Conservation (phyloP, 192 early-diverging fungal genomes). For the Lobosporangium transversale region DNA sequence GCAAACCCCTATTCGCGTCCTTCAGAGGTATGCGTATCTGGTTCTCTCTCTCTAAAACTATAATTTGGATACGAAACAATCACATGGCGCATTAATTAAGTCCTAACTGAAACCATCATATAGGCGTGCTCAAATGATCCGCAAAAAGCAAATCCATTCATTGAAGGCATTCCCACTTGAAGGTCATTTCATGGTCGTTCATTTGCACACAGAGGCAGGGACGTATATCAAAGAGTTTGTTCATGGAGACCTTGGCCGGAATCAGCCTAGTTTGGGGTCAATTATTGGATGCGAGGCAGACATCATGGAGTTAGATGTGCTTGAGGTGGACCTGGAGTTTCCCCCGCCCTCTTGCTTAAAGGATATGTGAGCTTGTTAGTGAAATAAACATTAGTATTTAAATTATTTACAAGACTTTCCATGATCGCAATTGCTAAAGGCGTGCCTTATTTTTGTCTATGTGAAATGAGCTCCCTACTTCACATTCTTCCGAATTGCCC, state of each 20-base stretch:
- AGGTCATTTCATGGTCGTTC: constrained; percentile 66
- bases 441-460: too few species aligned
- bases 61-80: too few species aligned
- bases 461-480: too few species aligned
- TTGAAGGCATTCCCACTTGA: constrained; percentile 61
- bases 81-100: too few species aligned
- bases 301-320: constrained; percentile 87
- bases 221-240: constrained; percentile 96
- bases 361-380: not conserved
- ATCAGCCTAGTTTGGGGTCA: constrained; percentile 75
- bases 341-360: constrained; percentile 62
- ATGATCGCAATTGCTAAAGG: too few species aligned
- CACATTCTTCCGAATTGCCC: constrained; percentile 10
- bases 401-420: too few species aligned
- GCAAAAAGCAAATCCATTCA: constrained; percentile 63
- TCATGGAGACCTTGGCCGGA: constrained; percentile 91
- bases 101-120: too few species aligned
- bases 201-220: constrained; percentile 86
- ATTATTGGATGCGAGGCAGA: constrained; percentile 70
- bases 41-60: too few species aligned
- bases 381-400: not conserved
- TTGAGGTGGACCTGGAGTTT: constrained; percentile 87
- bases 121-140: constrained; percentile 67
- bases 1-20: constrained; percentile 76
- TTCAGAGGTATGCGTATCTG: constrained; percentile 73